These are phyloP conservation scores for Tuber microsphaerosporum DNA, from an alignment of 495 filamentous ascomycete genomes.

Conservation along the genomic window DNA sequence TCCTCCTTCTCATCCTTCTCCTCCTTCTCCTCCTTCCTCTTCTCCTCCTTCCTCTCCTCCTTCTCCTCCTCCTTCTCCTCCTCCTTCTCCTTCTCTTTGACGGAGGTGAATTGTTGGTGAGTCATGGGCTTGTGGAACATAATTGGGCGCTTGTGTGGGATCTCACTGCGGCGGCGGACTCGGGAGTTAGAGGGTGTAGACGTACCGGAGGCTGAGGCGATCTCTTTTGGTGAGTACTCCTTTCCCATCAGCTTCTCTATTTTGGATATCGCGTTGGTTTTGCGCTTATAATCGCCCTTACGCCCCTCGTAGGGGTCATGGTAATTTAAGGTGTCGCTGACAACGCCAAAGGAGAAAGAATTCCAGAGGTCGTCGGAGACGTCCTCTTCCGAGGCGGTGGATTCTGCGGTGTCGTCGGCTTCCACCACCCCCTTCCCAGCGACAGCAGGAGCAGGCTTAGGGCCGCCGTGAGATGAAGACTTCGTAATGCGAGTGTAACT, in stretches of 20 bases:
- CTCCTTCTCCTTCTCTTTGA: neutral
- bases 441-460: neutral
- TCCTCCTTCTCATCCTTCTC: neutral
- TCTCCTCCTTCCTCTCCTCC: neutral
- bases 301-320: conserved; percentile 30
- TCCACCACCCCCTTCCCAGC: neutral
- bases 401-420: conserved; percentile 41
- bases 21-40: neutral
- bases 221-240: conserved; percentile 12
- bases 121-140: neutral
- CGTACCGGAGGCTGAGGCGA: neutral
- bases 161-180: neutral
- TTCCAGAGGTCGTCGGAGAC: conserved; percentile 34
- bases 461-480: conserved; percentile 10
- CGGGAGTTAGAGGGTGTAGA: neutral
- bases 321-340: conserved; percentile 32
- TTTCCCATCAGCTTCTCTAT: conserved; percentile 36
- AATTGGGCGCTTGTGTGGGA: neutral
- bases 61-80: neutral
- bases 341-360: conserved; percentile 36
- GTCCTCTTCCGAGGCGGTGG: conserved; percentile 22
- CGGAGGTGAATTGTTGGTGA: neutral
- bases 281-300: conserved; percentile 25
- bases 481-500: conserved; percentile 26
- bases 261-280: conserved; percentile 36